A percentile compares a stretch with the other conserved stretches of the same genome.
Evolutionary conservation across 805 yeast genomes (phyloP).

Genomic region (Teunomyces cretensis): DNA sequence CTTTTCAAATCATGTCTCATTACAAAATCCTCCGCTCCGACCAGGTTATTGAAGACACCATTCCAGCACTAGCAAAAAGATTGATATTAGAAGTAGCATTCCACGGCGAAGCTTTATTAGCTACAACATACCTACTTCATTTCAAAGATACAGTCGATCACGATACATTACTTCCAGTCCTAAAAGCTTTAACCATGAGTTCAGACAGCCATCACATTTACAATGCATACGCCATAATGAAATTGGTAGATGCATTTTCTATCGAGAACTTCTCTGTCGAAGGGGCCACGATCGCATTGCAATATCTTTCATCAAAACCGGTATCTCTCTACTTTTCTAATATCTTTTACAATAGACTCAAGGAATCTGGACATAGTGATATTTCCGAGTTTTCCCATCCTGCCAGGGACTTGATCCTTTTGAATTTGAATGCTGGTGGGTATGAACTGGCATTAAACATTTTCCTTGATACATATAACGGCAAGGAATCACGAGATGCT

Average conservation of each 20-base stretch:
- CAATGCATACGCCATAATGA: slow-evolving; percentile 7
- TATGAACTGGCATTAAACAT: slow-evolving; percentile 6
- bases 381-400: not conserved
- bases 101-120: slow-evolving; percentile 24
- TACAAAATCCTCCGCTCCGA: not conserved
- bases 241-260: slow-evolving; percentile 6
- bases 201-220: slow-evolving; percentile 6
- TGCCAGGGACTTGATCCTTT: slow-evolving; percentile 4
- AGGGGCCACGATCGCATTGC: slow-evolving; percentile 1
- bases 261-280: not conserved
- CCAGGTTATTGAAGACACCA: not conserved
- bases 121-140: slow-evolving; percentile 16
- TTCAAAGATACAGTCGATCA: not conserved
- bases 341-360: slow-evolving; percentile 1
- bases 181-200: slow-evolving; percentile 13
- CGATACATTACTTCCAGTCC: slow-evolving; percentile 6
- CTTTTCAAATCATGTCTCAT: not conserved
- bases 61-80: slow-evolving; percentile 9
- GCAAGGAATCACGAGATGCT: not conserved
- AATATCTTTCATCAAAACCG: slow-evolving; percentile 6
- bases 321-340: slow-evolving; percentile 10
- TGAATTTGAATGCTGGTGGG: slow-evolving; percentile 3
- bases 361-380: not conserved
- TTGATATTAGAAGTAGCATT: slow-evolving; percentile 16
- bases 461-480: not conserved